Evolutionary conservation across 164 flowering plant genomes (phyloP).

Genomic region (Magnolia kwangsiensis): DNA sequence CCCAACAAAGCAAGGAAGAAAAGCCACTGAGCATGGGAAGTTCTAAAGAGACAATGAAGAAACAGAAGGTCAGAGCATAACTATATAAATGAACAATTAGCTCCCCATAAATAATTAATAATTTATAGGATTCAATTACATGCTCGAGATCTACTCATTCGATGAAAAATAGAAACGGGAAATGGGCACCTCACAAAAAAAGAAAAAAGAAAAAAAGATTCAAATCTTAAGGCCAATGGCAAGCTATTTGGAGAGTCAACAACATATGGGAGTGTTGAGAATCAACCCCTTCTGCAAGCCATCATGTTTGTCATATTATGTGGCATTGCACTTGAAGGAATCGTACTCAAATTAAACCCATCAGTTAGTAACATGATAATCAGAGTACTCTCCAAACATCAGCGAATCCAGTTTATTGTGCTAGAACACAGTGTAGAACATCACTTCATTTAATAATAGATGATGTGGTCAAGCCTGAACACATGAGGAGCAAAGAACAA

Average conservation of each 20-base stretch:
- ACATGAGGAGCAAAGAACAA: too few relatives aligned
- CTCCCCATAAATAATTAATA: background rate
- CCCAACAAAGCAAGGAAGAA: background rate
- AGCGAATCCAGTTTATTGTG: too few relatives aligned
- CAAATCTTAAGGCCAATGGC: background rate
- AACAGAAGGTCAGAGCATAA: background rate
- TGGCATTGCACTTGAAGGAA: too few relatives aligned
- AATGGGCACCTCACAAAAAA: background rate
- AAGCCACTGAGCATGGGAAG: background rate
- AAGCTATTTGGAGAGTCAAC: background rate
- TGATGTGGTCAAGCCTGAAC: too few relatives aligned
- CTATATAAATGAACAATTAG: background rate
- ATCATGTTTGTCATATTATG: too few relatives aligned
- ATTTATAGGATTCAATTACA: background rate
- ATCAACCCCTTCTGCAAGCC: too few relatives aligned
- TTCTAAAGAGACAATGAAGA: background rate
- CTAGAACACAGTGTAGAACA: too few relatives aligned
- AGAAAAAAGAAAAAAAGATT: background rate
- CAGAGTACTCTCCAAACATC: too few relatives aligned
- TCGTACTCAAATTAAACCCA: too few relatives aligned
- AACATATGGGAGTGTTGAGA: background rate
- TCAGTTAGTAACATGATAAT: too few relatives aligned
- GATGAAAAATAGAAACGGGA: background rate
- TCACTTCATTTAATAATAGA: too few relatives aligned
- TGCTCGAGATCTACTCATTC: background rate